Conservation (phyloP, 768 basidiomycete genomes). For the Mycena amicta region DNA sequence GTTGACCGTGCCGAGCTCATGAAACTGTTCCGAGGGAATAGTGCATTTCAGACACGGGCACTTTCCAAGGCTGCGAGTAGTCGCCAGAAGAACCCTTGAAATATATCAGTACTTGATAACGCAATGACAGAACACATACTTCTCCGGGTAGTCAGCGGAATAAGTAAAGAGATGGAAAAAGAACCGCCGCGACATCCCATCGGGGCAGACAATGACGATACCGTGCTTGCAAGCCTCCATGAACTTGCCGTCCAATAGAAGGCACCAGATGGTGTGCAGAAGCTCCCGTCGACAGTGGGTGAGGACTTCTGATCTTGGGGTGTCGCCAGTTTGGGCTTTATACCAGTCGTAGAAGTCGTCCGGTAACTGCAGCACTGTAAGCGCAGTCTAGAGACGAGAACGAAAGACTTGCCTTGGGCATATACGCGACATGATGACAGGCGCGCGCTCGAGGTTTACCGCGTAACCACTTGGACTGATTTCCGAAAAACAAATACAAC, state of each 20-base stretch:
- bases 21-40: constrained; percentile 24
- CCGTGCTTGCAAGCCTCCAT: constrained; percentile 2
- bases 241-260: constrained; percentile 5
- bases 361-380: constrained; percentile 25
- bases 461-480: constrained; percentile 42
- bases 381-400: neutral
- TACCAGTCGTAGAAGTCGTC: constrained; percentile 22
- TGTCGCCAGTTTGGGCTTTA: neutral
- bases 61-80: constrained; percentile 22
- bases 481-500: constrained; percentile 42
- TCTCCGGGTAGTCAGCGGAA: constrained; percentile 2
- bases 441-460: constrained; percentile 27
- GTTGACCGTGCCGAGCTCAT: constrained; percentile 22
- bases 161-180: constrained; percentile 5
- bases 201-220: neutral
- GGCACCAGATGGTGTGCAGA: neutral
- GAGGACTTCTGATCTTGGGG: neutral
- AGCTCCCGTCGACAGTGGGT: constrained; percentile 2
- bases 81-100: constrained; percentile 30
- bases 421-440: constrained; percentile 40
- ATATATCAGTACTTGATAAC: too few species aligned
- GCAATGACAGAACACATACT: neutral
- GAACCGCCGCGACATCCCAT: constrained; percentile 1
- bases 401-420: constrained; percentile 41
- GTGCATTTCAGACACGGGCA: constrained; percentile 37